phyloP scores from a whole-genome alignment of 1,284 basidiomycete genomes.

The Pseudozyma tsukubaensis region DNA sequence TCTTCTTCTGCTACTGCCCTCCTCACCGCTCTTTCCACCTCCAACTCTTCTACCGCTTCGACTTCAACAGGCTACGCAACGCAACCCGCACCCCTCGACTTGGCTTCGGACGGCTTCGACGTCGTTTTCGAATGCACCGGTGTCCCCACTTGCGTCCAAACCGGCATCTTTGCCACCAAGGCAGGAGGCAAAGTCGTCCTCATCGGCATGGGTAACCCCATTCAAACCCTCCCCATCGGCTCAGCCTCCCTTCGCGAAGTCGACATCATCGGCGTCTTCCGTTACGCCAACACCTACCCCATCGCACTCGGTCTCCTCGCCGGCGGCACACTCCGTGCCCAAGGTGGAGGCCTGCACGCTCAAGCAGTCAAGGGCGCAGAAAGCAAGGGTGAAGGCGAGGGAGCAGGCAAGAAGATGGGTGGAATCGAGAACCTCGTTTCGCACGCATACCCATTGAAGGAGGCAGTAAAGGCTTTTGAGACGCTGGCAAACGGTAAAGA shows the following conservation, averaged over 20 bases:
- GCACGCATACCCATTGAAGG: conserved; percentile 49
- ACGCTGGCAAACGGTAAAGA: conserved; percentile 51
- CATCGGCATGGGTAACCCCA: conserved; percentile 92
- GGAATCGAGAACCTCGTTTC: conserved; percentile 58
- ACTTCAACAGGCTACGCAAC: conserved; percentile 16
- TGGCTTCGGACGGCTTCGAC: conserved; percentile 77
- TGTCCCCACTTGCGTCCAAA: conserved; percentile 75
- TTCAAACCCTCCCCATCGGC: conserved; percentile 78
- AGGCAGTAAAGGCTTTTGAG: conserved; percentile 52
- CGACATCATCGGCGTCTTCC: conserved; percentile 90
- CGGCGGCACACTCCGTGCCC: conserved; percentile 45
- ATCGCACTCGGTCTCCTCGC: conserved; percentile 72
- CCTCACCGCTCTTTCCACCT: conserved; percentile 23
- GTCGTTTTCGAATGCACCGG: conserved; percentile 94
- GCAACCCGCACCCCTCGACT: conserved; percentile 32
- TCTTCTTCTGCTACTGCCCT: conserved; percentile 70
- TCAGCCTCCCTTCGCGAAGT: conserved; percentile 87
- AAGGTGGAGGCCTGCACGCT: conserved; percentile 38
- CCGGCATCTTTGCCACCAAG: conserved; percentile 73
- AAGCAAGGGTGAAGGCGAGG: conserved; percentile 19
- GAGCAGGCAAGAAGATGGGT: conserved; percentile 36
- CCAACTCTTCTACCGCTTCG: neutral
- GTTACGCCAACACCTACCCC: conserved; percentile 82
- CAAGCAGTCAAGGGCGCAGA: neutral
- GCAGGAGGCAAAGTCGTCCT: conserved; percentile 89